phyloP scores from a whole-genome alignment of 1,139 yeast genomes.

The Suhomyces bokatorum region DNA sequence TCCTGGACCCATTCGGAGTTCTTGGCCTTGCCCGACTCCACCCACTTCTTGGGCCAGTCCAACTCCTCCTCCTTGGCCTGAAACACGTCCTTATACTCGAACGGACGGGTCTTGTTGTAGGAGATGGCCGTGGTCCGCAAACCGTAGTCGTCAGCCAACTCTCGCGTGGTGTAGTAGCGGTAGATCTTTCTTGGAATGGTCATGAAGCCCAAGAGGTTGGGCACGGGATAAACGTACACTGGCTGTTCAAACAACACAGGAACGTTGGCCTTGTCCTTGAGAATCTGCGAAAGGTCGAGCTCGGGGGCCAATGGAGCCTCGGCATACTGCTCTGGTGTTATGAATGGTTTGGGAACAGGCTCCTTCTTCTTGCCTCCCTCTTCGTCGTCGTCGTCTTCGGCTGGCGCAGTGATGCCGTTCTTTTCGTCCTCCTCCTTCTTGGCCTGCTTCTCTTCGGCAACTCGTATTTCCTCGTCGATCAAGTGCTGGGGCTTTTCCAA shows the following conservation, averaged over 20 bases:
- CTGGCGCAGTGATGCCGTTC: slow-evolving; percentile 14
- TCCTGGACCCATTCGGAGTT: slow-evolving; percentile 89
- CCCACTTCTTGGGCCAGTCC: slow-evolving; percentile 93
- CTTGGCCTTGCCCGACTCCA: slow-evolving; percentile 64
- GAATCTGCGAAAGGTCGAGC: slow-evolving; percentile 31
- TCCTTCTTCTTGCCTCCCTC: slow-evolving; percentile 26
- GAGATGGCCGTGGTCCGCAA: slow-evolving; percentile 61
- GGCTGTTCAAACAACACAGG: slow-evolving; percentile 76
- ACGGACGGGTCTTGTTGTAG: slow-evolving; percentile 56
- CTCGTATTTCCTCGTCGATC: slow-evolving; percentile 32
- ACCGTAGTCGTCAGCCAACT: slow-evolving; percentile 71
- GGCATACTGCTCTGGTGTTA: slow-evolving; percentile 55
- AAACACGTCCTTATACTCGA: slow-evolving; percentile 53
- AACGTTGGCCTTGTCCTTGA: slow-evolving; percentile 39
- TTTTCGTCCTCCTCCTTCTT: slow-evolving; percentile 17
- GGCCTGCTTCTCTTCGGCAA: slow-evolving; percentile 20
- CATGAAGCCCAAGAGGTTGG: slow-evolving; percentile 74
- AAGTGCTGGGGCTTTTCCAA: slow-evolving; percentile 58
- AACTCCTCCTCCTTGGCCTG: slow-evolving; percentile 69
- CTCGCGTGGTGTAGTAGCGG: slow-evolving; percentile 74
- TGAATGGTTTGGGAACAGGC: slow-evolving; percentile 65
- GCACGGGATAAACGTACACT: slow-evolving; percentile 68
- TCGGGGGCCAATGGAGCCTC: slow-evolving; percentile 63
- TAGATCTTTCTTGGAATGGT: slow-evolving; percentile 75
- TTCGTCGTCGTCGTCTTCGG: slow-evolving; percentile 21